phyloP scores from a whole-genome alignment of 2,329 filamentous ascomycete species.

The Verticillium isaacii region DNA sequence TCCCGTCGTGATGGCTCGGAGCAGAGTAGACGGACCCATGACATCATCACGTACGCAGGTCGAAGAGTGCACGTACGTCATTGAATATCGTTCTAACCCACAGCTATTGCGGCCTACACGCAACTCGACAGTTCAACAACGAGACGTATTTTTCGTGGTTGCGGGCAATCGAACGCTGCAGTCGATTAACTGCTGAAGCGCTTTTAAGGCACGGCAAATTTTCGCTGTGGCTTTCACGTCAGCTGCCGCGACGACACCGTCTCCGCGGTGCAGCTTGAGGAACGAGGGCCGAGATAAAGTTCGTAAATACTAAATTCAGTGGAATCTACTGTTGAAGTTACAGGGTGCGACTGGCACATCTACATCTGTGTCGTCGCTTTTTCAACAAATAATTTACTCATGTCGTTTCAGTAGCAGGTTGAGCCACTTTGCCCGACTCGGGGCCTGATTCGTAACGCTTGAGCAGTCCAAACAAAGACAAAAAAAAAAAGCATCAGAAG shows the following conservation, averaged over 20 bases:
- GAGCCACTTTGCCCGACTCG: neutral
- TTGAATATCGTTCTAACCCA: no score
- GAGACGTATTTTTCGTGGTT: no score
- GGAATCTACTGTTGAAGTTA: neutral
- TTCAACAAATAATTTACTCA: neutral
- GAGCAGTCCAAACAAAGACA: neutral
- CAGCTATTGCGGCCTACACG: no score
- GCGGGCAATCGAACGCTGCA: no score
- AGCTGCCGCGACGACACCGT: no score
- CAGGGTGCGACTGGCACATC: neutral
- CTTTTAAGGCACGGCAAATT: no score
- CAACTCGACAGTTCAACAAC: no score
- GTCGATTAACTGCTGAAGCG: no score
- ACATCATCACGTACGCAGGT: neutral
- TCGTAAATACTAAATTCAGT: neutral
- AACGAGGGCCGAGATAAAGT: neutral
- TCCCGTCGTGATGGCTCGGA: neutral
- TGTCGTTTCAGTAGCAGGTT: neutral
- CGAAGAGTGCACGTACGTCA: no score
- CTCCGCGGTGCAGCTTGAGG: no score
- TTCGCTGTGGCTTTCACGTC: no score
- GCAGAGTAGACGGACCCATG: neutral
- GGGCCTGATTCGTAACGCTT: neutral
- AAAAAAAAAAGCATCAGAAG: neutral
- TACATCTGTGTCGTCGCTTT: neutral